Base-by-base conservation (phyloP, 805 yeast species). In the Saturnispora hagleri region DNA sequence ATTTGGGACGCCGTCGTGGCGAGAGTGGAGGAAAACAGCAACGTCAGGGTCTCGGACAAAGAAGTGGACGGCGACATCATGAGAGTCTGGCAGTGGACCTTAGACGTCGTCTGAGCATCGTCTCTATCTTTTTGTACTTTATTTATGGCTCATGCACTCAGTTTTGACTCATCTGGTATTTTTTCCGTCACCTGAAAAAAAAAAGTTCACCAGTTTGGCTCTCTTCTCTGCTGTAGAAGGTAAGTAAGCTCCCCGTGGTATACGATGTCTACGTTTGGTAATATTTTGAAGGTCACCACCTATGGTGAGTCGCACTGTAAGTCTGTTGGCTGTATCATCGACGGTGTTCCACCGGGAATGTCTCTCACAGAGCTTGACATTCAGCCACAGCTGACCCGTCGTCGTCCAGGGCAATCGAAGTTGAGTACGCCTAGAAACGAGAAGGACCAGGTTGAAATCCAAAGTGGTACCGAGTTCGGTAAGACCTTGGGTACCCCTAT, bases 301-400 rank as follows among this genome's bases (percentile, higher is more conserved):
- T 91, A 89, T 74, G 99, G 99, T 58, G 99, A 93, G 68, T 89
- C 97, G 8, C 99, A 93, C 73, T 93, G 99, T 73, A 86, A 82
- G 62, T 87, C 96, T 9, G 99, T 93, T 42, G 99, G 99, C 33
- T 93, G 98, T 71, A 93, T 93, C 55, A 97, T 93, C 40, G 99
- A 93, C 60, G 99, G 99, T 53, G 93, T 89, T 42, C 99, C 99
- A 31, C 97, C 99, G 28, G 96, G 96, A 33, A 75, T 93, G 79
- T 76, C 81, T 7, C 77, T 93, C 50, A 77, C 85, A 17, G 97
- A 88, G 69, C 81, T 73, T 5, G 98, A 93, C 64, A 79, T 93
- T 59, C 99, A 93, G 73, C 96, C 97, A 17, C 99, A 93, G 74
- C 73, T 93, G 61, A 83, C 95, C 22, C 82, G 99, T 73, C 85